Conservation (phyloP, 208 protist species). For the Naegleria gruberi region DNA sequence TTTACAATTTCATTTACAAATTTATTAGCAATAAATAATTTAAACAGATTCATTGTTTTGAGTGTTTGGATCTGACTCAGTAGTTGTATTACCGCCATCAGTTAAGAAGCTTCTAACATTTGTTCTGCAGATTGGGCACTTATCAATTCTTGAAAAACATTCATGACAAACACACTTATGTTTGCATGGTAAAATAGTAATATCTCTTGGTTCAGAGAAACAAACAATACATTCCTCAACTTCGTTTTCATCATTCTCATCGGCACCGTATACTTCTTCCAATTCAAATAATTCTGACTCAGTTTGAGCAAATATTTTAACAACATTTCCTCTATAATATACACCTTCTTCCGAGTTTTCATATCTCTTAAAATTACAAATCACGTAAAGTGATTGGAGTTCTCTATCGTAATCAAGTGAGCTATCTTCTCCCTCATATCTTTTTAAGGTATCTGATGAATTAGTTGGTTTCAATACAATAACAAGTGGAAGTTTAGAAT, state of each 20-base stretch:
- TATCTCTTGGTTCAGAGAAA: not conserved
- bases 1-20: not conserved
- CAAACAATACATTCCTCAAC: conserved; percentile 16
- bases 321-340: not conserved
- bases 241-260: not conserved
- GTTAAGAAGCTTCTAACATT: not conserved
- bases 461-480: not conserved
- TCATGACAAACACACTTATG: not conserved
- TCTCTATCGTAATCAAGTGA: not conserved
- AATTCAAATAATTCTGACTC: conserved; percentile 13
- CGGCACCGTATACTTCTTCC: not conserved
- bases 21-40: not conserved
- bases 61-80: not conserved
- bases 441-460: not conserved
- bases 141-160: not conserved
- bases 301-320: not conserved
- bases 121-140: not conserved
- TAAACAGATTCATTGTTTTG: not conserved
- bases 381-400: not conserved
- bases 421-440: not conserved
- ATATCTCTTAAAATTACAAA: conserved; percentile 7
- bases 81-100: not conserved
- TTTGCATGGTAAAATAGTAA: not conserved
- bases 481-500: not conserved
- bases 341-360: not conserved